These are phyloP conservation scores for Trichoderma atroviride DNA, from an alignment of 2,329 filamentous ascomycete genomes.

Conservation along the genomic window DNA sequence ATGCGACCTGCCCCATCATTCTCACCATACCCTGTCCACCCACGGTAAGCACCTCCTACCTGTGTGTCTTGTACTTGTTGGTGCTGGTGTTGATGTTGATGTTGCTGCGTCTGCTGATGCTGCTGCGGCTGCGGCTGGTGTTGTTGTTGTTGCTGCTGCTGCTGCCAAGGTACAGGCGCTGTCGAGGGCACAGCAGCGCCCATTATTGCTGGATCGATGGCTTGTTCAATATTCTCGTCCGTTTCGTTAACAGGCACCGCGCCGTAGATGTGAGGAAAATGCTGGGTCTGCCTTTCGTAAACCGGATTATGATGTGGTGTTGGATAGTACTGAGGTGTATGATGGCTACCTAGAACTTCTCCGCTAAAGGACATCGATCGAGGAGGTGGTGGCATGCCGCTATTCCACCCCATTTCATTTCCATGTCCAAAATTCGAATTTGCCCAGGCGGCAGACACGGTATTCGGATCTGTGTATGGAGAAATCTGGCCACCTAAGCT, in stretches of 20 bases:
- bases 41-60: slow-evolving; percentile 34
- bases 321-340: slow-evolving; percentile 45
- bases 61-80: slow-evolving; percentile 42
- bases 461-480: slow-evolving; percentile 49
- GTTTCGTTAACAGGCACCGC: slow-evolving; percentile 43
- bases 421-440: slow-evolving; percentile 44
- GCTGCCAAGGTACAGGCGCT: slow-evolving; percentile 50
- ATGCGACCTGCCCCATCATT: slow-evolving; percentile 15
- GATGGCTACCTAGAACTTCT: slow-evolving; percentile 43
- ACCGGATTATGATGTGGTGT: slow-evolving; percentile 45
- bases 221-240: slow-evolving; percentile 33
- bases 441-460: slow-evolving; percentile 48
- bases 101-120: slow-evolving; percentile 1
- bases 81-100: slow-evolving; percentile 27
- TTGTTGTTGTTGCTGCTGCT: slow-evolving; percentile 28
- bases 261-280: slow-evolving; percentile 50
- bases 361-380: slow-evolving; percentile 55
- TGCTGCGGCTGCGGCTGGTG: neutral
- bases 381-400: slow-evolving; percentile 45
- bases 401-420: slow-evolving; percentile 50
- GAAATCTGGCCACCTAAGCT: slow-evolving; percentile 50
- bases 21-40: slow-evolving; percentile 10
- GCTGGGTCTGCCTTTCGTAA: slow-evolving; percentile 47
- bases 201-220: slow-evolving; percentile 34
- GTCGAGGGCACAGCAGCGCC: slow-evolving; percentile 41